A percentile compares a stretch with the other conserved stretches of the same genome.
Evolutionary conservation across 2,329 filamentous ascomycete genomes (phyloP).

Genomic region (Trichoderma asperellum): DNA sequence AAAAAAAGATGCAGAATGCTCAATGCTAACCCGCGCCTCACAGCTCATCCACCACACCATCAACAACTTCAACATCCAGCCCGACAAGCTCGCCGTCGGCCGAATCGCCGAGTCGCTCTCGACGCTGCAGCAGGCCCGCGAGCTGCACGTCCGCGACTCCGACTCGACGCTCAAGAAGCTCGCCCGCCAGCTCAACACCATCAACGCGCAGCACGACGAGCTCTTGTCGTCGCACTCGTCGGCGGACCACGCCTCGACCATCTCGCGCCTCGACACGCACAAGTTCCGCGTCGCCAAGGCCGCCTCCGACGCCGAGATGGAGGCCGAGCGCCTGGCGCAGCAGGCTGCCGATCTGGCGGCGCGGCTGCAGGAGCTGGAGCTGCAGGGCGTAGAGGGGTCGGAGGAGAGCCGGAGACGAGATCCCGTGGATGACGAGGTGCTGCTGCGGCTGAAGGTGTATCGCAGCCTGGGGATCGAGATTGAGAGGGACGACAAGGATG

Average conservation of each 20-base stretch:
- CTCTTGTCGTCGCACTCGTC: constrained; percentile 75
- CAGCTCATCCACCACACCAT: constrained; percentile 91
- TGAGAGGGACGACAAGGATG: constrained; percentile 71
- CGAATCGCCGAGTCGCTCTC: constrained; percentile 84
- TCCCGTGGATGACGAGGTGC: constrained; percentile 64
- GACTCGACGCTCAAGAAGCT: constrained; percentile 71
- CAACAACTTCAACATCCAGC: constrained; percentile 90
- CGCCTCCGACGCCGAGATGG: constrained; percentile 85
- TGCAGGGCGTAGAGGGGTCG: constrained; percentile 79
- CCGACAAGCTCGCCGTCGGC: constrained; percentile 81
- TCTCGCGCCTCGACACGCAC: constrained; percentile 84
- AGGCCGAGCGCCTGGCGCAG: constrained; percentile 85
- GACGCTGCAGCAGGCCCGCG: constrained; percentile 81
- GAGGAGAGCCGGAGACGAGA: constrained; percentile 41
- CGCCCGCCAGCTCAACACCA: constrained; percentile 73
- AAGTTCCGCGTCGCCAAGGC: constrained; percentile 96
- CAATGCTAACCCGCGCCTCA: background rate
- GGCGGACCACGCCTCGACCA: constrained; percentile 78
- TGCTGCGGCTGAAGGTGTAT: constrained; percentile 86
- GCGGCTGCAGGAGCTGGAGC: constrained; percentile 78
- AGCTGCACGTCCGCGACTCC: constrained; percentile 72
- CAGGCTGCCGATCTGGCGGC: constrained; percentile 76
- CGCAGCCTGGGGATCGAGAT: constrained; percentile 88
- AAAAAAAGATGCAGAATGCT: background rate
- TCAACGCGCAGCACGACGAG: constrained; percentile 77